Base-by-base conservation (phyloP, 2,329 filamentous ascomycete genomes). In the Paecilomyces sp. region DNA sequence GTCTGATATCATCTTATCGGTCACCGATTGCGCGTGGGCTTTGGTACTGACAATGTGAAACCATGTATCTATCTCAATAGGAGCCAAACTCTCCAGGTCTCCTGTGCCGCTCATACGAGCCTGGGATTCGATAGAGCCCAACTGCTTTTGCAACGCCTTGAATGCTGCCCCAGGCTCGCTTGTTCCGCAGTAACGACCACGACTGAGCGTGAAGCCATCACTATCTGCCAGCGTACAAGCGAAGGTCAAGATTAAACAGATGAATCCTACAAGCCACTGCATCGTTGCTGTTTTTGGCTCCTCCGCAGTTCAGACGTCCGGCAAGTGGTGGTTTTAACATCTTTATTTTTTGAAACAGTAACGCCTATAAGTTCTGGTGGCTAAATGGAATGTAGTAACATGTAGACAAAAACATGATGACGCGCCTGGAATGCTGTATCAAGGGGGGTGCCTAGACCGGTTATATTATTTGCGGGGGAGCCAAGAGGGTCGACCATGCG, bases 21-120 rank as follows among this genome's bases (percentile, higher is more conserved):
- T 68, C 15, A 74, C 70, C 33, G 66, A 61, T 15, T 62, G 56
- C 3, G 63, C 64, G 54, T 70, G 63, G 3, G 67, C 69, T 47
- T 66, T 64, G 60, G 71, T 72, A 57, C 69, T 71, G 50, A 80
- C 66, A 51, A 79, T 70, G 63, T 80, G 77, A 57, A 79, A 75
- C 67, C 75, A 79, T 22, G 72, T 76, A 8, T 75, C 71, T 28
- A 78, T 71, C 56, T 72, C 67, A 53, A 77, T 75, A 13, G 68
- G 67, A 3, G 60, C 55, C 18, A 62, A 33, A 6, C 56, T 60
- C 11, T 65, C 59, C 8, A 69, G 66, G 25, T 60, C 63, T 33
- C 66, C 65, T n/a, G 56, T 59, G 33, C 22, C 53, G 22, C 31
- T 30, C 8, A 54, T 22, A 11, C 61, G 33, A 51, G 58, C 50